Evolutionary conservation across 306 rosid genomes (phyloP), one percentile per base, ranked within the genome.

Genomic region (Arachis stenosperma): DNA sequence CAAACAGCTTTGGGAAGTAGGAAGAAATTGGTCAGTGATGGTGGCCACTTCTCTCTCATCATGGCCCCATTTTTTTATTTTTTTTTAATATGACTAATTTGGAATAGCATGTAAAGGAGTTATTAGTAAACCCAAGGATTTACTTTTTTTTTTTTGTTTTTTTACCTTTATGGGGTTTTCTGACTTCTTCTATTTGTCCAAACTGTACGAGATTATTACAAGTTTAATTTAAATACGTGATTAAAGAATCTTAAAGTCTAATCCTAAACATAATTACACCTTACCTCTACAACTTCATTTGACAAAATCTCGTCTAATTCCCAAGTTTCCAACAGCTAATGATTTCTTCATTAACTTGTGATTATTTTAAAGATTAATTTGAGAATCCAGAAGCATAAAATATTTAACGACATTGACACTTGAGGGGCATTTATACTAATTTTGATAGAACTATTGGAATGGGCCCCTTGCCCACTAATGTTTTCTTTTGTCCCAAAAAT

Each of bases 1-100:
- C 13, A 37, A 3, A 4, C 52, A 7, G 76, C 82, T 73, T 78
- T 85, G 76, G 79, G 81, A 75, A 65, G 79, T 82, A 59, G 67
- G 74, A 59, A 67, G 67, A 76, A 59, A 67, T 10, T 77, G 80
- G 51, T 14, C 14, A 39, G 76, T n/a, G 74, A 61, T 75, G 61
- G 69, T 22, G 72, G 70, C 61, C 40, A 57, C 65, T 15, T 47
- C 72, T 70, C 37, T 3, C 8, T 52, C 47, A 80, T 83, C 71
- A 84, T 69, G 77, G 82, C 65, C 61, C 63, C 67, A 70, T n/a
- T 44, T 17, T 10, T 46, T 42, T 40, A 2, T 0, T 48, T 12
- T 48, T 48, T 12, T 22, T 61, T 43, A 13, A 47, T 74, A 12
- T 36, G 14, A 55, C 33, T 44, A 13, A 33, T 33, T 41, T 51